phyloP scores from a whole-genome alignment of 441 rosid genomes.

The Adansonia madagascariensis region DNA sequence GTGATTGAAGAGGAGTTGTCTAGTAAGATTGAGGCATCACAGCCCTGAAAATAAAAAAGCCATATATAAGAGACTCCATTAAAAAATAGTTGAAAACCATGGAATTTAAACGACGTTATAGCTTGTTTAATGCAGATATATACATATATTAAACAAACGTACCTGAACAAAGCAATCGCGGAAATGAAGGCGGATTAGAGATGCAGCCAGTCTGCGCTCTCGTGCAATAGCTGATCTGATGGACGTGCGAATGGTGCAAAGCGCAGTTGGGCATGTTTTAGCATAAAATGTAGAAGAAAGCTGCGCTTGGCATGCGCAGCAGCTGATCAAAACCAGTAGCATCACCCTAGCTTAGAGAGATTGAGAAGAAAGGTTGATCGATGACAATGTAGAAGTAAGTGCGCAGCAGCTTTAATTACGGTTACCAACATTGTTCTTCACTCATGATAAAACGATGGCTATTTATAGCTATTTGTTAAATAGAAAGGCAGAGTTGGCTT shows the following conservation, averaged over 20 bases:
- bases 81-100: background rate
- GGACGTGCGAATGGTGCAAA: conserved; percentile 47
- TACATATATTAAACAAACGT: too few species aligned
- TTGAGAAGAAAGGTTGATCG: too few species aligned
- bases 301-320: conserved; percentile 19
- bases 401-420: background rate
- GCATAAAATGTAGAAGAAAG: conserved; percentile 51
- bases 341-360: background rate
- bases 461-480: too few species aligned
- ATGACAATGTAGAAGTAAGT: too few species aligned
- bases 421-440: background rate
- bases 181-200: too few species aligned
- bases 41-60: conserved; percentile 41
- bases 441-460: background rate
- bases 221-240: conserved; percentile 50
- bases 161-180: conserved; percentile 55
- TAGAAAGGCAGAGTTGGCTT: background rate
- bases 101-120: background rate
- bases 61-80: background rate
- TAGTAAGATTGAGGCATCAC: conserved; percentile 62
- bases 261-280: conserved; percentile 52
- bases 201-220: conserved; percentile 46
- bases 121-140: too few species aligned
- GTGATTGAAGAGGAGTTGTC: conserved; percentile 45
- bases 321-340: conserved; percentile 28